Percentiles rank a stretch among this genome's conserved stretches.
These are phyloP conservation scores for Neonectria magnoliae DNA, from an alignment of 2,329 filamentous ascomycete genomes.

Conservation along the genomic window DNA sequence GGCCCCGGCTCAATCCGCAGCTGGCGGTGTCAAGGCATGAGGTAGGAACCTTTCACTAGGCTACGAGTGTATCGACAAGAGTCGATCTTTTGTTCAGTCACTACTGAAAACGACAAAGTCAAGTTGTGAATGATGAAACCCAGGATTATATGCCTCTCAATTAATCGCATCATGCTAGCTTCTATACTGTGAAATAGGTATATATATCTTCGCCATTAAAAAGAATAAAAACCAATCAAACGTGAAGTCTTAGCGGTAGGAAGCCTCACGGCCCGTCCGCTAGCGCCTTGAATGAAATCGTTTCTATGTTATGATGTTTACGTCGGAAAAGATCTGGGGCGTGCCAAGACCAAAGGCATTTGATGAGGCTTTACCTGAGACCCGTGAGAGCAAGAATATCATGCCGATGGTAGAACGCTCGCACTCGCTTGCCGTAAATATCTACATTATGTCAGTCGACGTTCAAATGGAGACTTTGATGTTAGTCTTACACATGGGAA, in stretches of 20 bases:
- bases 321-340: not conserved
- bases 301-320: too few species aligned
- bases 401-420: slow-evolving; percentile 79
- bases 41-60: not conserved
- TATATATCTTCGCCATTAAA: too few species aligned
- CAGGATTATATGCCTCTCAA: not conserved
- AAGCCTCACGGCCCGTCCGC: not conserved
- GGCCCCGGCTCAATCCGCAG: slow-evolving; percentile 18
- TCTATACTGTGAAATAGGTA: not conserved
- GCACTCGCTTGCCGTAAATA: slow-evolving; percentile 79
- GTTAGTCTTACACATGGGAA: slow-evolving; percentile 82
- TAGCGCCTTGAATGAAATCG: not conserved
- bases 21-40: slow-evolving; percentile 38
- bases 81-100: not conserved
- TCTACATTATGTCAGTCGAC: slow-evolving; percentile 59
- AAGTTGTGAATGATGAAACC: not conserved
- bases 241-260: not conserved
- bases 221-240: not conserved
- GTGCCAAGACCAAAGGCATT: not conserved
- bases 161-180: not conserved
- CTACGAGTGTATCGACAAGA: not conserved
- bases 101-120: not conserved
- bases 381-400: slow-evolving; percentile 66
- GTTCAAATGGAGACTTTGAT: not conserved
- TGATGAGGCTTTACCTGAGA: slow-evolving; percentile 36